phyloP scores from a whole-genome alignment of 441 rosid genomes.

The Corymbia calophylla region DNA sequence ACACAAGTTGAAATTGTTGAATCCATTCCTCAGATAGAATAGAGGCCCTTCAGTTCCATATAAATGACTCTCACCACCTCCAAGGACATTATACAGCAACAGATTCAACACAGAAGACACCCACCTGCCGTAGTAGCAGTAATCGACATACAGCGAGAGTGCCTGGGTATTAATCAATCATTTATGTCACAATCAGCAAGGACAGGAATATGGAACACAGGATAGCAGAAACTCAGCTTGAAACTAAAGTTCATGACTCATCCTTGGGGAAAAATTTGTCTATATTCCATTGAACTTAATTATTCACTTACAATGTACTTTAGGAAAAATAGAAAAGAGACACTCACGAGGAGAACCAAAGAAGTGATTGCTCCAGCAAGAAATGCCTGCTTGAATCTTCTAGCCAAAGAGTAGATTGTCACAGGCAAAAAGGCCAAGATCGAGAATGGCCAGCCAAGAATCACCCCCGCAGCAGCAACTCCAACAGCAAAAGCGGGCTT shows the following conservation, averaged over 20 bases:
- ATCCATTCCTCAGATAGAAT: slow-evolving; percentile 75
- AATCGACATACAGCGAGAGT: slow-evolving; percentile 59
- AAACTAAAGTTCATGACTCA: background rate
- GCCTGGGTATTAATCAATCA: slow-evolving; percentile 41
- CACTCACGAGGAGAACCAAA: slow-evolving; percentile 46
- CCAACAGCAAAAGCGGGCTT: slow-evolving; percentile 67
- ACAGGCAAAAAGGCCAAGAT: slow-evolving; percentile 82
- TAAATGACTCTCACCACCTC: slow-evolving; percentile 96
- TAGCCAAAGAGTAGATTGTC: slow-evolving; percentile 49
- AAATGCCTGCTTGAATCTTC: slow-evolving; percentile 60
- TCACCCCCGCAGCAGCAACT: slow-evolving; percentile 59
- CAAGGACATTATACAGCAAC: slow-evolving; percentile 73
- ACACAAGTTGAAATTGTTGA: slow-evolving; percentile 90
- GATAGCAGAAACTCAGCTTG: background rate
- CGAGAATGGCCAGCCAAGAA: slow-evolving; percentile 97
- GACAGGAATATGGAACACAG: background rate
- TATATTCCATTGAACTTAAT: background rate
- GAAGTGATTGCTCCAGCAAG: slow-evolving; percentile 62
- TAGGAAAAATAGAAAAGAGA: background rate
- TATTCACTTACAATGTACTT: background rate
- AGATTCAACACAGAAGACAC: slow-evolving; percentile 84
- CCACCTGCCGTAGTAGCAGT: slow-evolving; percentile 65
- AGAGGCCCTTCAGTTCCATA: slow-evolving; percentile 78
- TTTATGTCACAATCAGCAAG: background rate
- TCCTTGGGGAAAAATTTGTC: background rate